phyloP scores from a whole-genome alignment of 371 early-diverging fungal genomes.

The Chytridium lagenaria region DNA sequence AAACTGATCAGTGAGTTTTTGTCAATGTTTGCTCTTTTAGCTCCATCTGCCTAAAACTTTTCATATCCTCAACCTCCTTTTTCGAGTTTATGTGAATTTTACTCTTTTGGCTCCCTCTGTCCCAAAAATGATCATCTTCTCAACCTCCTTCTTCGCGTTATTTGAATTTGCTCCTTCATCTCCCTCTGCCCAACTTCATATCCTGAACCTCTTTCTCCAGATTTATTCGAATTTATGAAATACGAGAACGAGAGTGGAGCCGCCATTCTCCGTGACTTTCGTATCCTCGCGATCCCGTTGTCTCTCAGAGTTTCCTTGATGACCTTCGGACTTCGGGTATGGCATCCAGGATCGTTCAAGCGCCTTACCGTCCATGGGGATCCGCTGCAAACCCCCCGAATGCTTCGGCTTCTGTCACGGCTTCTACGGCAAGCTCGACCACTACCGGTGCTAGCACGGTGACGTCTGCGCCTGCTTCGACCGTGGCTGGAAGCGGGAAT shows the following conservation, averaged over 20 bases:
- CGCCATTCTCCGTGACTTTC: constrained; percentile 12
- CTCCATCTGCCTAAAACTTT: not conserved
- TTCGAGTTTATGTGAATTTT: too few relatives aligned
- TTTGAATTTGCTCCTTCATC: too few relatives aligned
- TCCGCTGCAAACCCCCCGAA: not conserved
- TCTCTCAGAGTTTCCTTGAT: not conserved
- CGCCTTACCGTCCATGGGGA: not conserved
- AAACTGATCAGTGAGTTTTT: constrained; percentile 19
- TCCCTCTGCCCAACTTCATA: too few relatives aligned
- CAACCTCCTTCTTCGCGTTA: too few relatives aligned
- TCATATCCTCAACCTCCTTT: constrained; percentile 2
- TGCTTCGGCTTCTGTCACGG: too few relatives aligned
- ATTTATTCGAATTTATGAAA: constrained; percentile 10
- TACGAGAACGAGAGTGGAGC: not conserved
- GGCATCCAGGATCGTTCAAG: not conserved
- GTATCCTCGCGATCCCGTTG: constrained; percentile 13
- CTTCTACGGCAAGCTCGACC: too few relatives aligned
- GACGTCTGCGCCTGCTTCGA: too few relatives aligned
- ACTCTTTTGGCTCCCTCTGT: too few relatives aligned
- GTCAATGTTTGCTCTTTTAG: not conserved
- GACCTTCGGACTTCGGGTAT: constrained; percentile 3
- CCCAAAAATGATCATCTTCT: too few relatives aligned
- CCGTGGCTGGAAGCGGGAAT: too few relatives aligned
- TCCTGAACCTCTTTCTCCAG: not conserved
- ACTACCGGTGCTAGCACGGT: too few relatives aligned